Conservation (phyloP, 164 flowering plant species). For the Kingdonia uniflora region DNA sequence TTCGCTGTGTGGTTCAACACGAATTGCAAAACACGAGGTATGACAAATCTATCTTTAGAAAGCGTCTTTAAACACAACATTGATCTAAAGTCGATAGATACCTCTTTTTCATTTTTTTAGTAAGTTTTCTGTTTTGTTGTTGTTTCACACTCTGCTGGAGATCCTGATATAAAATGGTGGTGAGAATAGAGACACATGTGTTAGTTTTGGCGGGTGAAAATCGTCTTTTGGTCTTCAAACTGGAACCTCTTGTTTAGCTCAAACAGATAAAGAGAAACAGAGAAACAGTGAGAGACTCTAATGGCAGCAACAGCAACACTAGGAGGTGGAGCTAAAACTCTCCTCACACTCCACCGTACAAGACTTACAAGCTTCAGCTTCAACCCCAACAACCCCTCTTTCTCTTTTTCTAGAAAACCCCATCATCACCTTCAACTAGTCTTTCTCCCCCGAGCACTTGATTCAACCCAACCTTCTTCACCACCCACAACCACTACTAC, state of each 20-base stretch:
- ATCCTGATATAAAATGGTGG: too few relatives aligned
- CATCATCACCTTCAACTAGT: slow-evolving; percentile 3
- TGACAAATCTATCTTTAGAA: too few relatives aligned
- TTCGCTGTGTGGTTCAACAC: too few relatives aligned
- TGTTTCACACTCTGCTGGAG: too few relatives aligned
- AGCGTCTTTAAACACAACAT: too few relatives aligned
- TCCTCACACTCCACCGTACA: not conserved
- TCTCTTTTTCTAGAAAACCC: not conserved
- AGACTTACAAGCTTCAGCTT: slow-evolving; percentile 37
- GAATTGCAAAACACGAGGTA: too few relatives aligned
- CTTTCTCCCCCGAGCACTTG: too few relatives aligned
- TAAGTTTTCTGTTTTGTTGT: too few relatives aligned
- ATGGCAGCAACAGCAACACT: slow-evolving; percentile 9
- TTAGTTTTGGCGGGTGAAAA: not conserved
- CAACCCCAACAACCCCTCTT: slow-evolving; percentile 28
- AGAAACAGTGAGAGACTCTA: not conserved
- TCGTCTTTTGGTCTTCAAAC: not conserved
- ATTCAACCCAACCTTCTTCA: too few relatives aligned
- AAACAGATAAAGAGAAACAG: not conserved
- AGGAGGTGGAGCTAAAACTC: slow-evolving; percentile 11
- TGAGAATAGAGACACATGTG: not conserved
- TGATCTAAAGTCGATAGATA: too few relatives aligned
- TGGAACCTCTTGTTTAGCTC: slow-evolving; percentile 1
- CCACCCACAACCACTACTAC: slow-evolving; percentile 13
- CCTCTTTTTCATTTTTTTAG: too few relatives aligned